Evolutionary conservation across 2,329 filamentous ascomycete species (phyloP).

Genomic region (Fusarium redolens): DNA sequence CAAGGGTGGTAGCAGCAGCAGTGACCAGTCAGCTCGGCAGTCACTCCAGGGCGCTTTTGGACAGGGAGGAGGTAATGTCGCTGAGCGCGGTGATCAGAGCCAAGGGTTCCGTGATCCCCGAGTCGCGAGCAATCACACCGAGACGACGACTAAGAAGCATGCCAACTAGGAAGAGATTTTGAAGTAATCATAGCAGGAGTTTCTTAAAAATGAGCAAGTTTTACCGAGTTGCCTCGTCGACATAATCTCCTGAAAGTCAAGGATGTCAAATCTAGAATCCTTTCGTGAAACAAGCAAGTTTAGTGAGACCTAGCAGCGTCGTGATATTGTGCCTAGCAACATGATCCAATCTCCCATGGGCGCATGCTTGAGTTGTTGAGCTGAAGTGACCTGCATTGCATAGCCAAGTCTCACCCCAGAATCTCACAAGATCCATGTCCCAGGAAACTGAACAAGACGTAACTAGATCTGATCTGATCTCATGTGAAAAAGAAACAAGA

Average conservation of each 20-base stretch:
- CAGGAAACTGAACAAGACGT: not conserved
- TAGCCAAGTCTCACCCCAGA: not conserved
- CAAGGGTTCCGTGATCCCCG: constrained; percentile 21
- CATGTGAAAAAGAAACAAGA: not conserved
- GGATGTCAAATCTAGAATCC: not conserved
- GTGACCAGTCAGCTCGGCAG: not conserved
- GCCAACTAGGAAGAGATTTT: constrained; percentile 5
- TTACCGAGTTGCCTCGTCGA: not conserved
- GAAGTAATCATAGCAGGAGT: constrained; percentile 19
- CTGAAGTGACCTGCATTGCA: constrained; percentile 6
- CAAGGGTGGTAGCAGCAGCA: not conserved
- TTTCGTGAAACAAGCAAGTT: not conserved
- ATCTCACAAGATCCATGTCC: not conserved
- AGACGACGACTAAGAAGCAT: constrained; percentile 19
- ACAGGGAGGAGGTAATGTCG: constrained; percentile 19
- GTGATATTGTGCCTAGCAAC: not conserved
- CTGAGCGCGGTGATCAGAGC: constrained; percentile 15
- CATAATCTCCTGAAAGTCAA: not conserved
- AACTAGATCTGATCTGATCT: not conserved
- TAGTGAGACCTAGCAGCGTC: not conserved
- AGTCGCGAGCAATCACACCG: constrained; percentile 32
- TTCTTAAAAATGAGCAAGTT: not conserved
- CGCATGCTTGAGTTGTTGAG: constrained; percentile 24
- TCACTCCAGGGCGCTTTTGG: constrained; percentile 14
- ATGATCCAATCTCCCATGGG: constrained; percentile 28